phyloP scores from a whole-genome alignment of 495 filamentous ascomycete species.

The Pyronema omphalodes region DNA sequence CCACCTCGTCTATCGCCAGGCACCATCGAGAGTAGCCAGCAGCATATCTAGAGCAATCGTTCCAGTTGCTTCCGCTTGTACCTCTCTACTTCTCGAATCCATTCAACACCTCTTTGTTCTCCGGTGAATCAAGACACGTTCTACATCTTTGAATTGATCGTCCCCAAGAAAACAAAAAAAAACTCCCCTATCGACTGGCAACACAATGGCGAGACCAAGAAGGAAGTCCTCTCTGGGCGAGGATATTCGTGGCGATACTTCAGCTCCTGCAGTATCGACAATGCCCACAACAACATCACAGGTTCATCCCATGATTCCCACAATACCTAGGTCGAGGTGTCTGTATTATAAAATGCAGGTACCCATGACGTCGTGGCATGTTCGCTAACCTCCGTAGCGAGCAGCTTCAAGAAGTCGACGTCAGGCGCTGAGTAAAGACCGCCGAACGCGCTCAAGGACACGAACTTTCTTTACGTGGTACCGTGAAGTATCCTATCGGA shows the following conservation, averaged over 20 bases:
- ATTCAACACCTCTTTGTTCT: not conserved
- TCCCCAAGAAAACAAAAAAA: no score
- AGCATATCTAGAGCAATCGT: no score
- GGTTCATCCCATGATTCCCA: constrained; percentile 4
- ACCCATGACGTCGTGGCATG: not conserved
- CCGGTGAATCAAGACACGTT: not conserved
- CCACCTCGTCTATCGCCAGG: no score
- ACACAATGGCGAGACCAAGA: constrained; percentile 3
- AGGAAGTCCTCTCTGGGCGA: constrained; percentile 9
- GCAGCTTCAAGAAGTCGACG: constrained; percentile 18
- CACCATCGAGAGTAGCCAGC: no score
- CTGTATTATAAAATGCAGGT: not conserved
- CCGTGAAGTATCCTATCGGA: constrained; percentile 22
- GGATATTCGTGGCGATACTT: constrained; percentile 22
- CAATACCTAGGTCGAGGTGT: not conserved
- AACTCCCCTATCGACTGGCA: not conserved
- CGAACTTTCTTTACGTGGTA: constrained; percentile 18
- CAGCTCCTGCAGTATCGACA: constrained; percentile 20
- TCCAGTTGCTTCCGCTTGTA: no score
- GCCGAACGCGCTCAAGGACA: not conserved
- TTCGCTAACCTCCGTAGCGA: constrained; percentile 9
- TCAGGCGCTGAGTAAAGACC: constrained; percentile 11
- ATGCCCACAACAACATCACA: constrained; percentile 22
- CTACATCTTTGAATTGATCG: not conserved
- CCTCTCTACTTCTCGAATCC: not conserved